Evolutionary conservation across 129 eudicot species (phyloP).

Genomic region (Flaveria ramosissima): DNA sequence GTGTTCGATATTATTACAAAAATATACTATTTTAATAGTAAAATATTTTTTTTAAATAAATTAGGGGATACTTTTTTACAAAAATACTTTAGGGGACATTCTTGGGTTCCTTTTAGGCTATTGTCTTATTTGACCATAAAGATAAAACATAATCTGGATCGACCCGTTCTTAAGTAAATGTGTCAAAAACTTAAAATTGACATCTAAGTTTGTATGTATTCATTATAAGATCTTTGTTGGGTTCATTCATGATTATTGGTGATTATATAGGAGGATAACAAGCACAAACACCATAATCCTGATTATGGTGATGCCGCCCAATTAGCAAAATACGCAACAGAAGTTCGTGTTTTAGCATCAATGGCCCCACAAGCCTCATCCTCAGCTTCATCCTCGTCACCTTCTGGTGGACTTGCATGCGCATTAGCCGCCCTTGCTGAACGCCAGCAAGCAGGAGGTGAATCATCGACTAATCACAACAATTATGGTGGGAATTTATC

Average conservation of each 20-base stretch:
- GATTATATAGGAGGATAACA: constrained; percentile 60
- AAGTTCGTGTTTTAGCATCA: constrained; percentile 46
- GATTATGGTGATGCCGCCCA: constrained; percentile 47
- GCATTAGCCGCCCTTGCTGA: constrained; percentile 88
- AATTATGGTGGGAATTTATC: constrained; percentile 38
- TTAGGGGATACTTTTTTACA: too few species aligned
- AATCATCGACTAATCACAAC: constrained; percentile 50
- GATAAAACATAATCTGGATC: too few species aligned
- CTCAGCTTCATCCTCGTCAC: constrained; percentile 59
- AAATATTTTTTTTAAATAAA: too few species aligned
- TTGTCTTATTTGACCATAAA: not conserved
- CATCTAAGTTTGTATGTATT: not conserved
- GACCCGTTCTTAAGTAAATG: not conserved
- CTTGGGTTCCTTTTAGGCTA: not conserved
- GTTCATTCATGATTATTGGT: constrained; percentile 10
- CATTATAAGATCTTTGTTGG: not conserved
- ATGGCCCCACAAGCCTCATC: constrained; percentile 43
- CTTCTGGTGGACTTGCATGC: constrained; percentile 91
- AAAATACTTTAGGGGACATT: too few species aligned
- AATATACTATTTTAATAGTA: not conserved
- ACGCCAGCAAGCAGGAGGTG: constrained; percentile 69
- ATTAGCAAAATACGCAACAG: constrained; percentile 50
- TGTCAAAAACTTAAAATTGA: not conserved
- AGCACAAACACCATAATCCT: constrained; percentile 36
- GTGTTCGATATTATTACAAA: not conserved